Conservation (phyloP, 1,139 yeast genomes). For the Suhomyces guaymorum region DNA sequence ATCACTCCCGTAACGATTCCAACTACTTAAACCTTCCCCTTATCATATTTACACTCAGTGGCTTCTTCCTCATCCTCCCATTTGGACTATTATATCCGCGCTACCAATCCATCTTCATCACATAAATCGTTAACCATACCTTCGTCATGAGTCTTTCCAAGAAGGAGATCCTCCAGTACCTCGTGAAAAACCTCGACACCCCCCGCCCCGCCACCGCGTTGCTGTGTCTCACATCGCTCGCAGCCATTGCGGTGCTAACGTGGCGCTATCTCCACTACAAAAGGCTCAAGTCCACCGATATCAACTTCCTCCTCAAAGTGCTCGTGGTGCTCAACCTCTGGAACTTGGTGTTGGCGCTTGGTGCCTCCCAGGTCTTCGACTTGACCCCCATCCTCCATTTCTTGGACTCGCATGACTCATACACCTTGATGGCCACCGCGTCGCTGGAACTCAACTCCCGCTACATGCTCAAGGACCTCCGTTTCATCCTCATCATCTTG, state of each 20-base stretch:
- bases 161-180: conserved; percentile 5
- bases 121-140: neutral
- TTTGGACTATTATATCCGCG: too few relatives aligned
- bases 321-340: conserved; percentile 14
- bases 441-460: conserved; percentile 5
- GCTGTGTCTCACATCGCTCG: conserved; percentile 1
- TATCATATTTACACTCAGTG: too few relatives aligned
- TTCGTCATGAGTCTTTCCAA: conserved; percentile 6
- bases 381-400: conserved; percentile 4
- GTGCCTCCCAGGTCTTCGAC: conserved; percentile 5
- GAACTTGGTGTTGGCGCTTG: conserved; percentile 13
- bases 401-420: conserved; percentile 5
- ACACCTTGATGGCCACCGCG: conserved; percentile 8
- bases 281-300: conserved; percentile 6
- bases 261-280: conserved; percentile 3
- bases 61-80: too few relatives aligned
- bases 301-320: conserved; percentile 6
- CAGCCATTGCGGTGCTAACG: conserved; percentile 3
- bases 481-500: conserved; percentile 13
- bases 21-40: too few relatives aligned
- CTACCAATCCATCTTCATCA: too few relatives aligned
- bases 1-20: too few relatives aligned
- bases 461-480: conserved; percentile 17
- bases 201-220: conserved; percentile 3
- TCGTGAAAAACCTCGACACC: conserved; percentile 2